phyloP scores from a whole-genome alignment of 768 basidiomycete genomes.

The Boletus subparvulus region DNA sequence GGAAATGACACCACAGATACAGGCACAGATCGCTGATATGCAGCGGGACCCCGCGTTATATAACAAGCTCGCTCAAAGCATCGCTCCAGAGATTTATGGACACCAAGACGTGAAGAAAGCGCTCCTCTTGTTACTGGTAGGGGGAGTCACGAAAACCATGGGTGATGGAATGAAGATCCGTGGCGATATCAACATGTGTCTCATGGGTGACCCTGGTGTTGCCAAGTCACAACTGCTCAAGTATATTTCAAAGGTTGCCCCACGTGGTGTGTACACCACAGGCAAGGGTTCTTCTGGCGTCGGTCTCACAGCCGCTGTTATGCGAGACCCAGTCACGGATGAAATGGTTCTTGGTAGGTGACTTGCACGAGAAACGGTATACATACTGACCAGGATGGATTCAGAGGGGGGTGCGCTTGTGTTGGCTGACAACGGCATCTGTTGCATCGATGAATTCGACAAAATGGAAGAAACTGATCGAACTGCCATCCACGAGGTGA shows the following conservation, averaged over 20 bases:
- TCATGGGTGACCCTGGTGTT: conserved; percentile 99
- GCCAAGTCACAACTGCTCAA: conserved; percentile 97
- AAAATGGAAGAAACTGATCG: conserved; percentile 99
- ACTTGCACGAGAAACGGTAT: not conserved
- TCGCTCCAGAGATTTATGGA: conserved; percentile 98
- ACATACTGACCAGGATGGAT: conserved; percentile 11
- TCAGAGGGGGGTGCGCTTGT: conserved; percentile 99
- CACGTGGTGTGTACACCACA: conserved; percentile 96
- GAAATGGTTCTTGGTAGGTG: conserved; percentile 96
- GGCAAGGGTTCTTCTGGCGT: conserved; percentile 99
- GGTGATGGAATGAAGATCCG: conserved; percentile 99
- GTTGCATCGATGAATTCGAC: conserved; percentile 99
- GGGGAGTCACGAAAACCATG: conserved; percentile 93
- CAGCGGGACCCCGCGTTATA: conserved; percentile 79
- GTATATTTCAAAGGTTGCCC: conserved; percentile 98
- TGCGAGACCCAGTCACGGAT: conserved; percentile 98
- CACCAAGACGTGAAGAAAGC: conserved; percentile 98
- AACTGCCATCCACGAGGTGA: conserved; percentile 99
- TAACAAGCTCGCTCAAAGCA: conserved; percentile 83
- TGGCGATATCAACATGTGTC: conserved; percentile 94
- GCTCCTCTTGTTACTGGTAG: conserved; percentile 85
- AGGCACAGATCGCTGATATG: conserved; percentile 64
- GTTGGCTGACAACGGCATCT: conserved; percentile 97
- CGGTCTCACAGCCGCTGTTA: conserved; percentile 97
- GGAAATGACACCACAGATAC: conserved; percentile 87